Evolutionary conservation across 2,329 filamentous ascomycete species (phyloP), one percentile per base, ranked within the genome.

Genomic region (Arthrobotrys pseudoclavata): DNA sequence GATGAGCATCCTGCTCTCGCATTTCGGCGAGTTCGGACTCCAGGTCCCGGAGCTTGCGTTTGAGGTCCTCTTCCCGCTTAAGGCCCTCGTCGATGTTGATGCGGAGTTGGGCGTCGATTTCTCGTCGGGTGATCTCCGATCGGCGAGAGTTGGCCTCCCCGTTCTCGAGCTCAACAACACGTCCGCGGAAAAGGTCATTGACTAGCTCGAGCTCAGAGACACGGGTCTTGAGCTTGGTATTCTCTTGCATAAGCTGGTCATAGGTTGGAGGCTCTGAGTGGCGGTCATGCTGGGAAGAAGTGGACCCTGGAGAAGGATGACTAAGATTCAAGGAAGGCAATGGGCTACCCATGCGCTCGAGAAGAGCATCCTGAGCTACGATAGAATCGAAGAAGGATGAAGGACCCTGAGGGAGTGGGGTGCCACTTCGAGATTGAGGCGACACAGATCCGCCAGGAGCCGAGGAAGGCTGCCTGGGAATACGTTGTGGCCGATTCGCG

Each of bases 161-260:
- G 80, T 90, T 89, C 83, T 96, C 93, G 12, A 96, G 86, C 82
- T 96, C 87, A 83, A 90, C 84, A 47, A 97, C 89, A 10, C 91
- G 89, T 42, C 91, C 91, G 62, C 91, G 87, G 83, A 93, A 94
- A 52, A 94, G 86, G 82, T 92, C 91, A 82, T 94, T 97, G 86
- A 99, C 97, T 64, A 99, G 89, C 83, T 99, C 96, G 24, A 99
- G 88, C 84, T 99, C 96, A 81, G 91, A 96, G 37, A 99, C 95
- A 48, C 96, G 91, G 0, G 96, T 99, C 85, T 96, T 97, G n/a
- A 98, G 87, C 62, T 90, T 91, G 4, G 92, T 92, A 83, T 97
- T 97, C 79, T 91, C 89, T 1, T 91, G 91, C 64, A 93, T 53
- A 24, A 97, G 88, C 77, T 92, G 90, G 82, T 97, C 92, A 70